phyloP scores from a whole-genome alignment of 2,329 filamentous ascomycete species.

The Aspergillus intermedius region DNA sequence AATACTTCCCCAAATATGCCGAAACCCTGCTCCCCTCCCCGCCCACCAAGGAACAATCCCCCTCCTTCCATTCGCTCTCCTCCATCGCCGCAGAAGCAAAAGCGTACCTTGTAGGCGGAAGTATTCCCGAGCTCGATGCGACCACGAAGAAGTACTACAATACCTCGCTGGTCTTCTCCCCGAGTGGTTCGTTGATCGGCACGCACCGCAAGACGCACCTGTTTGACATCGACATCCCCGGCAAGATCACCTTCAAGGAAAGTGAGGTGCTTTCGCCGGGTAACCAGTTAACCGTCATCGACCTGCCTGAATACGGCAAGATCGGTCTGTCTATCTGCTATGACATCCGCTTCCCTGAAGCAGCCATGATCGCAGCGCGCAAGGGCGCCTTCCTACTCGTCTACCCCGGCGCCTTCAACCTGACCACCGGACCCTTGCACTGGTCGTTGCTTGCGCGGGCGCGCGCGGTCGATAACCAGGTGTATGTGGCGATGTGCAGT shows the following conservation, averaged over 20 bases:
- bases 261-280: slow-evolving; percentile 82
- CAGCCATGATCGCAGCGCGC: slow-evolving; percentile 81
- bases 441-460: slow-evolving; percentile 80
- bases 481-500: slow-evolving; percentile 88
- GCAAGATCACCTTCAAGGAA: slow-evolving; percentile 86
- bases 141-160: slow-evolving; percentile 74
- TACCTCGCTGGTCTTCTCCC: slow-evolving; percentile 77
- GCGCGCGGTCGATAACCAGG: slow-evolving; percentile 85
- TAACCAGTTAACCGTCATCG: slow-evolving; percentile 75
- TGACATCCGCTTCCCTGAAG: slow-evolving; percentile 91
- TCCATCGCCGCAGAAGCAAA: slow-evolving; percentile 70
- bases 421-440: slow-evolving; percentile 85
- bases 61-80: slow-evolving; percentile 78
- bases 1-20: slow-evolving; percentile 87
- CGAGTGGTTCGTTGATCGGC: slow-evolving; percentile 70
- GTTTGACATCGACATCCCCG: slow-evolving; percentile 96
- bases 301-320: slow-evolving; percentile 81
- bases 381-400: slow-evolving; percentile 80
- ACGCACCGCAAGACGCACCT: slow-evolving; percentile 91
- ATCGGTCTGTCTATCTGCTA: slow-evolving; percentile 93
- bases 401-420: slow-evolving; percentile 96
- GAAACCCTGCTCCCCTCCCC: slow-evolving; percentile 78
- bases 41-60: slow-evolving; percentile 62
- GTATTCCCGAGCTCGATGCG: slow-evolving; percentile 75
- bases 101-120: slow-evolving; percentile 81